These are phyloP conservation scores for Rubia yunnanensis DNA, from an alignment of 257 asterid species.

Conservation along the genomic window DNA sequence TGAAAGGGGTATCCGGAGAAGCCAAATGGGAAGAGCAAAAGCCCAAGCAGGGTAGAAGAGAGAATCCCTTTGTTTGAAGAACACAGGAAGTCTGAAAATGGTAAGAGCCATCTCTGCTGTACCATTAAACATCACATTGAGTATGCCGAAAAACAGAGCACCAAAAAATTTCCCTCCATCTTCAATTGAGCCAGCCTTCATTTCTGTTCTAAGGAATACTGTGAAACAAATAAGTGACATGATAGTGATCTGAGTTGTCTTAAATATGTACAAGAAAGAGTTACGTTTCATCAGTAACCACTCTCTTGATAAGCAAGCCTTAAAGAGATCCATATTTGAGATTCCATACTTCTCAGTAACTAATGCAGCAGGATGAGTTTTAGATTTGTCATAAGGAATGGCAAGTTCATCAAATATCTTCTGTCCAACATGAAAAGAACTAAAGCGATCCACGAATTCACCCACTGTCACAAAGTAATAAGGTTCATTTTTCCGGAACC, in stretches of 20 bases:
- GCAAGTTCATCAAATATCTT: slow-evolving; percentile 57
- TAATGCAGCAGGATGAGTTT: slow-evolving; percentile 87
- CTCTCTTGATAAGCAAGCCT: slow-evolving; percentile 76
- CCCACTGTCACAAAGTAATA: slow-evolving; percentile 49
- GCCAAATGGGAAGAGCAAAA: slow-evolving; percentile 86
- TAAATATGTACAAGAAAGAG: slow-evolving; percentile 70
- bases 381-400: slow-evolving; percentile 58
- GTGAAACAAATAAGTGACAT: slow-evolving; percentile 84
- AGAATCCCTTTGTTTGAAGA: slow-evolving; percentile 83
- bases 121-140: slow-evolving; percentile 90
- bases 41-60: slow-evolving; percentile 97
- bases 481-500: slow-evolving; percentile 64
- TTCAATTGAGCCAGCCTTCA: slow-evolving; percentile 52
- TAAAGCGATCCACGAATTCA: slow-evolving; percentile 60
- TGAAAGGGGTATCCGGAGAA: slow-evolving; percentile 74
- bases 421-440: slow-evolving; percentile 60
- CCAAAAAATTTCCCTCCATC: slow-evolving; percentile 82
- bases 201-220: slow-evolving; percentile 82
- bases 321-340: slow-evolving; percentile 70
- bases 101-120: slow-evolving; percentile 79
- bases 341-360: slow-evolving; percentile 77
- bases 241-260: slow-evolving; percentile 77
- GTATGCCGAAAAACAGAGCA: slow-evolving; percentile 71
- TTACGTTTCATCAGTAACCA: slow-evolving; percentile 84
- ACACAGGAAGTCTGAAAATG: slow-evolving; percentile 70